These are phyloP conservation scores for Schizochytrium sp. DNA, from an alignment of 108 stramenopile genomes.

Conservation along the genomic window DNA sequence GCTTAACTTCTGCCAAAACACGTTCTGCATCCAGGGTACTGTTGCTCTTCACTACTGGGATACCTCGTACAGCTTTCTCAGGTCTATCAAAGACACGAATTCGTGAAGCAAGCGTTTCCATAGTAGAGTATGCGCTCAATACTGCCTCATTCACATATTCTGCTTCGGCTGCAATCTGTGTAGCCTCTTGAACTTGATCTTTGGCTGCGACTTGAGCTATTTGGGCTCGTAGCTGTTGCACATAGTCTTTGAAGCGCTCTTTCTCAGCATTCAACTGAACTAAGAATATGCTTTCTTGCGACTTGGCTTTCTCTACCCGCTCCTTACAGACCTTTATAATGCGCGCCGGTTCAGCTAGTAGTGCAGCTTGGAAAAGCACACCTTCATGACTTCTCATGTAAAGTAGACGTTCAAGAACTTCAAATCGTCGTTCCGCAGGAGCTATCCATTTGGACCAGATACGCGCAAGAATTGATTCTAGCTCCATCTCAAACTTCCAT, in stretches of 20 bases:
- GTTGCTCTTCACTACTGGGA: not conserved
- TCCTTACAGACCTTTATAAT: not conserved
- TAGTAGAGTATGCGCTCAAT: not conserved
- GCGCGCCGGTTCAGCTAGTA: not conserved
- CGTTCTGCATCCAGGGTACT: constrained; percentile 10
- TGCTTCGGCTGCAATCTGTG: constrained; percentile 10
- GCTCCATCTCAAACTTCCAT: constrained; percentile 44
- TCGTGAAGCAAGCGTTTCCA: constrained; percentile 4
- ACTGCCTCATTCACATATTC: constrained; percentile 22
- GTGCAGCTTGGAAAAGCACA: not conserved
- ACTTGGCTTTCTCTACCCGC: not conserved
- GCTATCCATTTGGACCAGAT: not conserved
- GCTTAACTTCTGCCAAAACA: not conserved
- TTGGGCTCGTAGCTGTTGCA: not conserved
- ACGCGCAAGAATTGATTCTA: not conserved
- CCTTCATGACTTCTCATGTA: not conserved
- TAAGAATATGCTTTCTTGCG: not conserved
- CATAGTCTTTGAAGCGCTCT: constrained; percentile 25
- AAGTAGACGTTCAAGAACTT: not conserved
- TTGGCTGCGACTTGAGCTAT: not conserved
- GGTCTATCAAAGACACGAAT: constrained; percentile 50
- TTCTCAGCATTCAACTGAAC: constrained; percentile 13
- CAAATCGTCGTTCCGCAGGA: not conserved
- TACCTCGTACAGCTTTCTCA: not conserved
- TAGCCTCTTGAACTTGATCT: not conserved